Base-by-base conservation (phyloP, 2,329 filamentous ascomycete genomes). In the Cladosporium sphaerospermum region DNA sequence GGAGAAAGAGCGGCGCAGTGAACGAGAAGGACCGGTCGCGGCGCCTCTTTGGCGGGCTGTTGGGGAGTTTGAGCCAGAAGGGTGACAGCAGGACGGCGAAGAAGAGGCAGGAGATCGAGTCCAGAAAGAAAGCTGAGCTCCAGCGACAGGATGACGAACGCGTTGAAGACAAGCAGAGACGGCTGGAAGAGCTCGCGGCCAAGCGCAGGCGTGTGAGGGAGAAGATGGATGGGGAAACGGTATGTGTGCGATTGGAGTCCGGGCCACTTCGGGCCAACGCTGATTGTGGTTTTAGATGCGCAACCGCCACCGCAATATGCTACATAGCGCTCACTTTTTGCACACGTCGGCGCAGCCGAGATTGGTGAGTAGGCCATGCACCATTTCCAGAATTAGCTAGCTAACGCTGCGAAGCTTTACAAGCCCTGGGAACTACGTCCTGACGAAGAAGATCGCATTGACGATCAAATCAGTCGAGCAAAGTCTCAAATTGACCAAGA, bases 11-110 rank as follows among this genome's bases (percentile, higher is more conserved):
- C 32, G 39, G 40, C 5, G 56, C 60, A 6, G 46, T 58, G 54
- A 87, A 95, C 63, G 92, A 97, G 67, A 89, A 85, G 69, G 89
- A 88, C 67, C 85, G 92, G 36, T 88, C 88, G 18, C 86, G 88
- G 69, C 81, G 92, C 50, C 77, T 97, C 56, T 96, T 96, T 66
- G 91, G 92, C 56, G 88, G 62, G 28, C 48, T 67, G 13, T 54
- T 65, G 28, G 62, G 63, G 23, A 65, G 61, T 40, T 47, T 66
- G 44, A 65, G 65, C 34, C 56, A 84, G 80, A 62, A 79, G 78
- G 65, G 80, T 76, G 60, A 73, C 77, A 44, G 40, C 48, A 73
- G 59, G 86, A 71, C 85, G 80, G 71, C 83, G 82, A 62, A 84
- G 88, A 54, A 80, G 80, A 57, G 90, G 92, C 68, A 90, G 92